phyloP scores from a whole-genome alignment of 306 rosid genomes.

The Vigna radiata region DNA sequence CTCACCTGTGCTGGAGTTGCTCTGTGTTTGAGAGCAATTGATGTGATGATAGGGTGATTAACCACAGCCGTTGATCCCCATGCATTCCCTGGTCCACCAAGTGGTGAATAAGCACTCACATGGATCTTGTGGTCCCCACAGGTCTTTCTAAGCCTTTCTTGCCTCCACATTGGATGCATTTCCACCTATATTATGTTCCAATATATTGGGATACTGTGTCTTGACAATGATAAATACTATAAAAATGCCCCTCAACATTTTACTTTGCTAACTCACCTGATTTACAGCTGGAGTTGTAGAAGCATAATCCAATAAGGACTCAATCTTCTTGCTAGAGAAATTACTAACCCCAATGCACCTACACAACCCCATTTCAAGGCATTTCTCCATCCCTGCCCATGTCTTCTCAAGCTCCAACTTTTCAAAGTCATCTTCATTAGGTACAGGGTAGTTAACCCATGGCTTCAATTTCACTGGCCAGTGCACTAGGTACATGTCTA shows the following conservation, averaged over 20 bases:
- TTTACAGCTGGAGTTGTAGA: slow-evolving; percentile 76
- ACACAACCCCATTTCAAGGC: slow-evolving; percentile 80
- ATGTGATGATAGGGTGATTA: slow-evolving; percentile 58
- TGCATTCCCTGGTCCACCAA: slow-evolving; percentile 89
- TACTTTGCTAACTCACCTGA: slow-evolving; percentile 55
- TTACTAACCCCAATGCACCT: slow-evolving; percentile 91
- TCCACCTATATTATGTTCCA: slow-evolving; percentile 60
- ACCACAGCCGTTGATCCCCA: slow-evolving; percentile 93
- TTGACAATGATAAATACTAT: not conserved
- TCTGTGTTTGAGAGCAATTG: slow-evolving; percentile 69
- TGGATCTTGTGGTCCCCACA: slow-evolving; percentile 77
- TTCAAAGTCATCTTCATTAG: slow-evolving; percentile 82
- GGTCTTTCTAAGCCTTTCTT: slow-evolving; percentile 58
- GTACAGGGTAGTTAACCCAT: slow-evolving; percentile 74
- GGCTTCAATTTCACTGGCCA: slow-evolving; percentile 94
- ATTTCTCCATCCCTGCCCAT: slow-evolving; percentile 89
- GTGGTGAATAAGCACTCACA: slow-evolving; percentile 87
- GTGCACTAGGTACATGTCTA: slow-evolving; percentile 94
- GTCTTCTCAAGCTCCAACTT: slow-evolving; percentile 68
- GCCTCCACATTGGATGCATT: slow-evolving; percentile 98
- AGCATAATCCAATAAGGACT: slow-evolving; percentile 66
- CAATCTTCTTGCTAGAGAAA: slow-evolving; percentile 76
- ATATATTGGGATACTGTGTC: not conserved
- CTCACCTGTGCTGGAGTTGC: slow-evolving; percentile 85
- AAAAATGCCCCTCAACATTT: not conserved